Evolutionary conservation across 2,329 filamentous ascomycete species (phyloP).

Genomic region (Gliomastix tumulicola): DNA sequence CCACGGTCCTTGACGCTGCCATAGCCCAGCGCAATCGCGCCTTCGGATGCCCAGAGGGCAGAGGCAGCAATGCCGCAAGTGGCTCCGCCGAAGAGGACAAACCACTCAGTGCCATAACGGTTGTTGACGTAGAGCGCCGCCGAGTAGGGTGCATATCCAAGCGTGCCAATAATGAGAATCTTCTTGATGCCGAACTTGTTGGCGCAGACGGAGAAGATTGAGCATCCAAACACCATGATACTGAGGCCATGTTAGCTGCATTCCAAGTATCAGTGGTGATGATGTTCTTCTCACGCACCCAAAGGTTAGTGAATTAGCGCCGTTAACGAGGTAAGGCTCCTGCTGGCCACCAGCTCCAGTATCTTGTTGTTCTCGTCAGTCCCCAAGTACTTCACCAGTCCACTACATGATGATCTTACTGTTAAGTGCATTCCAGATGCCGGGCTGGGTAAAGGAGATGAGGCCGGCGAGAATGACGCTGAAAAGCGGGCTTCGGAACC

Average conservation of each 20-base stretch:
- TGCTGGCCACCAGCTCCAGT: constrained; percentile 42
- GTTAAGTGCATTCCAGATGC: constrained; percentile 51
- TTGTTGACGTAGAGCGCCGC: constrained; percentile 43
- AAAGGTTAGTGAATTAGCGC: constrained; percentile 42
- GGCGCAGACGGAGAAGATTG: constrained; percentile 32
- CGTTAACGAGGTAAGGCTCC: constrained; percentile 46
- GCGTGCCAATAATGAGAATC: constrained; percentile 35
- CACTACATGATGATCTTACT: constrained; percentile 9
- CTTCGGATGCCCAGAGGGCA: constrained; percentile 44
- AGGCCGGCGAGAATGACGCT: constrained; percentile 45
- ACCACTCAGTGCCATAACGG: constrained; percentile 43
- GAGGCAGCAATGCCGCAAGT: constrained; percentile 42
- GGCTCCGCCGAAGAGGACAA: constrained; percentile 40
- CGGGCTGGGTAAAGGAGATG: constrained; percentile 42
- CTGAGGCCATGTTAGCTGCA: constrained; percentile 6
- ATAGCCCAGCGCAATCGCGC: constrained; percentile 41
- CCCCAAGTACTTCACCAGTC: not conserved
- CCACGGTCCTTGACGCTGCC: constrained; percentile 38
- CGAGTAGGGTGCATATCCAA: constrained; percentile 41
- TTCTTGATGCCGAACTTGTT: constrained; percentile 41
- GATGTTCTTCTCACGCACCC: constrained; percentile 21
- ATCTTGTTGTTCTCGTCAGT: not conserved
- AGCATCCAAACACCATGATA: constrained; percentile 37
- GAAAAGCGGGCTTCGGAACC: constrained; percentile 45
- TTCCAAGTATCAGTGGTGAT: not conserved